Evolutionary conservation across 1,284 basidiomycete species (phyloP).

Genomic region (Heterobasidion parviporum): DNA sequence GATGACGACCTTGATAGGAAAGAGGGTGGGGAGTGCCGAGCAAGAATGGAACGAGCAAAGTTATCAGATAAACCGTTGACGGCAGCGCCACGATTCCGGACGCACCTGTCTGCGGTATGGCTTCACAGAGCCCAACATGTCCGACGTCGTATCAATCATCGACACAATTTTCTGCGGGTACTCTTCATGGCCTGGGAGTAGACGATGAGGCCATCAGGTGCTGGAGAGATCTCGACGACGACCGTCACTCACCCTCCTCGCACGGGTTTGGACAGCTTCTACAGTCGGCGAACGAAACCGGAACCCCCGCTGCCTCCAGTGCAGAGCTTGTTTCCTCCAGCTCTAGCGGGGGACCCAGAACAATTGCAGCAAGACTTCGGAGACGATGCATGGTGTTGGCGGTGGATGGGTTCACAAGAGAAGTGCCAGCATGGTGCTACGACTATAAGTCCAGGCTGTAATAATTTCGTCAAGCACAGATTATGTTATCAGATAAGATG

Average conservation of each 20-base stretch:
- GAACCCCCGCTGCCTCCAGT: conserved; percentile 46
- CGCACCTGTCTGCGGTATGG: conserved; percentile 73
- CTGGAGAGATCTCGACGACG: conserved; percentile 12
- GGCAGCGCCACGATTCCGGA: conserved; percentile 1
- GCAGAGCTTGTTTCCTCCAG: conserved; percentile 13
- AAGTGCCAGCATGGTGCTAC: background rate
- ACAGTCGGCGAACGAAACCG: conserved; percentile 65
- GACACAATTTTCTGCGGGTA: conserved; percentile 52
- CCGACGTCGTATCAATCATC: conserved; percentile 68
- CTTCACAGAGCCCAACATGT: conserved; percentile 77
- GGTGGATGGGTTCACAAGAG: background rate
- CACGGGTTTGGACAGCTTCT: conserved; percentile 74
- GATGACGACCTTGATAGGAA: conserved; percentile 56
- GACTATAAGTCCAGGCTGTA: background rate
- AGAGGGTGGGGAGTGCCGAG: background rate
- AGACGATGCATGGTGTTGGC: conserved; percentile 17
- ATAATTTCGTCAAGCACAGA: background rate
- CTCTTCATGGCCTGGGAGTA: conserved; percentile 55
- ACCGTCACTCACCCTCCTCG: conserved; percentile 43
- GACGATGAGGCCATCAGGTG: conserved; percentile 14
- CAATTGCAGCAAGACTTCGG: conserved; percentile 20
- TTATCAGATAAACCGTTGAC: conserved; percentile 11
- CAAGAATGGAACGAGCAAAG: background rate
- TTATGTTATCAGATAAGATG: conserved; percentile 4
- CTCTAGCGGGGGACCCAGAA: conserved; percentile 21